Evolutionary conservation across 768 basidiomycete species (phyloP).

Genomic region (Panellus pusillus): DNA sequence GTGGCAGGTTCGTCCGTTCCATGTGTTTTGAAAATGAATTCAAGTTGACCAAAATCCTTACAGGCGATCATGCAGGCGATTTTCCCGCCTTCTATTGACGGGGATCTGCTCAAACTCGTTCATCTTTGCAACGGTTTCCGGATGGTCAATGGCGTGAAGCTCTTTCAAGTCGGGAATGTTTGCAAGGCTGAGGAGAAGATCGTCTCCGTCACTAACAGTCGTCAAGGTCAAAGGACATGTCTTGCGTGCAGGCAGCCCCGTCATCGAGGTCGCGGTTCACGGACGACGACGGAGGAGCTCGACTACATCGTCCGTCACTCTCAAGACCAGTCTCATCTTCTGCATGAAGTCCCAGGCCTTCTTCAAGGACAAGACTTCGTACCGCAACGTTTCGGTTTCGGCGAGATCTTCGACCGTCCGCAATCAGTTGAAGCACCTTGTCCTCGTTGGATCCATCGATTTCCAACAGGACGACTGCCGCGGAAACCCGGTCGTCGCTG

Average conservation of each 20-base stretch:
- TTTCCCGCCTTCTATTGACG: conserved; percentile 90
- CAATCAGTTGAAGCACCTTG: conserved; percentile 83
- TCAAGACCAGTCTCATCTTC: conserved; percentile 83
- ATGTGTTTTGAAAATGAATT: background rate
- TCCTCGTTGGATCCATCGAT: conserved; percentile 86
- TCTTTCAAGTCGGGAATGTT: conserved; percentile 81
- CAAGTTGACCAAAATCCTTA: conserved; percentile 6
- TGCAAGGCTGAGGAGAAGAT: conserved; percentile 91
- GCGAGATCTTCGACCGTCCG: conserved; percentile 86
- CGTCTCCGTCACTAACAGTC: conserved; percentile 83
- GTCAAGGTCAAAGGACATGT: conserved; percentile 89
- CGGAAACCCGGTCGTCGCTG: conserved; percentile 92
- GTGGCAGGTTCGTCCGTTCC: conserved; percentile 76
- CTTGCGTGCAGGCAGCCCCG: conserved; percentile 69
- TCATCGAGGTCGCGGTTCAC: conserved; percentile 91
- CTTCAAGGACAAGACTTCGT: conserved; percentile 90
- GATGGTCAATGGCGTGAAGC: conserved; percentile 72
- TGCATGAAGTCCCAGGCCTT: conserved; percentile 81
- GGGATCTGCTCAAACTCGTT: conserved; percentile 92
- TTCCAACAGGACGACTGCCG: conserved; percentile 85
- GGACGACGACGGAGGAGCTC: conserved; percentile 84
- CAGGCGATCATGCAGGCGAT: conserved; percentile 99
- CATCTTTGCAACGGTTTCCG: conserved; percentile 98
- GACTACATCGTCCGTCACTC: conserved; percentile 84
- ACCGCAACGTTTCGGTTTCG: conserved; percentile 79